Base-by-base conservation (phyloP, 306 rosid genomes). In the Rubus parviflorus region DNA sequence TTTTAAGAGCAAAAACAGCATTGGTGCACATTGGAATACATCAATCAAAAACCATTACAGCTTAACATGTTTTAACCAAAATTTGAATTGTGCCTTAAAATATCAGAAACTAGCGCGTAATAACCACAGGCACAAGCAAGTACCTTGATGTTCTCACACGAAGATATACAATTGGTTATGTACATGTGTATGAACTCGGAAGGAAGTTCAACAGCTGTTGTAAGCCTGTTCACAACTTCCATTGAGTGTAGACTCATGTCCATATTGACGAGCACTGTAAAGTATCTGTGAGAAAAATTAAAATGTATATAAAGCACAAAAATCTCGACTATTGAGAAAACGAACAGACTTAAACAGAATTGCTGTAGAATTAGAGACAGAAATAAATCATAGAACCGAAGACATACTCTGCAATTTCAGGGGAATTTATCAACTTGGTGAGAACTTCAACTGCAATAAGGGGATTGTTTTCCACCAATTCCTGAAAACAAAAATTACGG, bases 151-250 rank as follows among this genome's bases (percentile, higher is more conserved):
- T 83, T 89, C 96, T 91, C 98, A 67, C 99, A 96, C 41, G 98
- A 96, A 78, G 97, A 86, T 91, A 96, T 96, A 85, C 99, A 96
- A 79, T 96, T 96, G 75, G 92, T 87, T 82, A 96, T 96, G 86
- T 96, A 96, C 96, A 92, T 80, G 87, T 89, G 97, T 81, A 96
- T 92, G 88, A 96, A 96, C 79, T 89, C 98, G 3, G 99, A 80
- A 15, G 99, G 99, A 70, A 96, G 97, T 62, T 91, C 96, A 77
- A 92, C 98, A 20, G 98, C 91, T 75, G 99, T 96, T 76, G 99
- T 96, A 63, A 96, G 99, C 84, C 99, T 85, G 86, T 92, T 96
- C 80, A 96, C 99, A 74, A 96, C 99, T 91, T 96, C 99, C 99
- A 96, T 96, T 0, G 98, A 96, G 84, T 96, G 98, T 48, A 96